A percentile compares a stretch with the other conserved stretches of the same genome.
These are phyloP conservation scores for Candida schatavii DNA, from an alignment of 805 yeast species.

Conservation along the genomic window DNA sequence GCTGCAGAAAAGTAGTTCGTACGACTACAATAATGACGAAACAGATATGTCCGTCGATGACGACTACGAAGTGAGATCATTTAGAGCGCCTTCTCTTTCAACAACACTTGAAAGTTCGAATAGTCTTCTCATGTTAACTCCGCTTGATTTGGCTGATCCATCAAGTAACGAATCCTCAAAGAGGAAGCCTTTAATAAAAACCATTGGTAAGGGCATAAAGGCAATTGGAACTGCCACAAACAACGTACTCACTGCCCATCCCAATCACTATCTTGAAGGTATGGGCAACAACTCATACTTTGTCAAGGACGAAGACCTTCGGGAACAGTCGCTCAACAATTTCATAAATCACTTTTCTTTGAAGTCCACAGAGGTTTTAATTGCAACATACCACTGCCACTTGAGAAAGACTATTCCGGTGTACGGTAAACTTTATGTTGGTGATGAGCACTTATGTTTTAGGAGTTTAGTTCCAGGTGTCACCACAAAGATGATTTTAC, in stretches of 20 bases:
- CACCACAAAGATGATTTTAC: slow-evolving; percentile 77
- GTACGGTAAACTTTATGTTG: slow-evolving; percentile 80
- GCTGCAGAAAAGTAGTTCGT: too few species aligned
- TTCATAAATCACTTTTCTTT: slow-evolving; percentile 68
- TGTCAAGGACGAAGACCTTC: slow-evolving; percentile 42
- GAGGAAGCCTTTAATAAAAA: slow-evolving; percentile 8
- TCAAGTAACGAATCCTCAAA: slow-evolving; percentile 11
- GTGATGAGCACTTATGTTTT: slow-evolving; percentile 69
- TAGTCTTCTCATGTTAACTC: slow-evolving; percentile 11
- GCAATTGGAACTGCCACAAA: slow-evolving; percentile 25
- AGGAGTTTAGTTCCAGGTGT: slow-evolving; percentile 77
- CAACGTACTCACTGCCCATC: slow-evolving; percentile 54
- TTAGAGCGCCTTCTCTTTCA: too few species aligned
- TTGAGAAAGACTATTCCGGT: slow-evolving; percentile 69
- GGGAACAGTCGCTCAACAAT: slow-evolving; percentile 49
- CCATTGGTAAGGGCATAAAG: slow-evolving; percentile 25
- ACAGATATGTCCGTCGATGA: too few species aligned
- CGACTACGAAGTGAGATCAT: too few species aligned
- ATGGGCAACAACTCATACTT: slow-evolving; percentile 46
- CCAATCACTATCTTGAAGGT: slow-evolving; percentile 56
- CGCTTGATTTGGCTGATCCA: slow-evolving; percentile 27
- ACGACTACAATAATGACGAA: too few species aligned
- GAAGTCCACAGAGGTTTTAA: slow-evolving; percentile 45
- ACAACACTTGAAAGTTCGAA: too few species aligned
- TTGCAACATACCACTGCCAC: slow-evolving; percentile 70